Percentiles rank a stretch among this genome's conserved stretches.
Evolutionary conservation across 805 yeast genomes (phyloP).

Genomic region (Suhomyces vadensis): DNA sequence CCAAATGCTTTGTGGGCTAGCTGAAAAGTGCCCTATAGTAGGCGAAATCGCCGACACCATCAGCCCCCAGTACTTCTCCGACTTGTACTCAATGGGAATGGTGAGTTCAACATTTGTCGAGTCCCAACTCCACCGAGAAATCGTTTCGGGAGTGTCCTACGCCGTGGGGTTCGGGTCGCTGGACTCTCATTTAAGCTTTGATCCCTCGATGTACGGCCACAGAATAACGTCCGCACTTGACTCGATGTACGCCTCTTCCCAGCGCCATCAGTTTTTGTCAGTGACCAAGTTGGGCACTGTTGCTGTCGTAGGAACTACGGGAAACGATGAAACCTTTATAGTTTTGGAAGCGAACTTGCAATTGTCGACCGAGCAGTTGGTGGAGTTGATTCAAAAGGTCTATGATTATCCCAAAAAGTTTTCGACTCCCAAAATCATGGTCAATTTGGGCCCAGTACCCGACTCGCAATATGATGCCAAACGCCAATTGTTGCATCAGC

Average conservation of each 20-base stretch:
- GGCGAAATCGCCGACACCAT: conserved; percentile 49
- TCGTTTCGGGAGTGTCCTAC: conserved; percentile 51
- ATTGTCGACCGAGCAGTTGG: conserved; percentile 13
- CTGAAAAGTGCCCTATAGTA: conserved; percentile 45
- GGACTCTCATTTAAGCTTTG: conserved; percentile 15
- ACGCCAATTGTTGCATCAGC: conserved; percentile 10
- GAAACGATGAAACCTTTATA: conserved; percentile 52
- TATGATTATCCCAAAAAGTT: conserved; percentile 17
- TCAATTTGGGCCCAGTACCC: conserved; percentile 30
- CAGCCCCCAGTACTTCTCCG: conserved; percentile 52
- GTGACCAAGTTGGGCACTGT: conserved; percentile 50
- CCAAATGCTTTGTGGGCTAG: conserved; percentile 39
- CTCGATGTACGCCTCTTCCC: conserved; percentile 45
- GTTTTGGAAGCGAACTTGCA: conserved; percentile 30
- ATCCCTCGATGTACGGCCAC: conserved; percentile 24
- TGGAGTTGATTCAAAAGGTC: conserved; percentile 14
- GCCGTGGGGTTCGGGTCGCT: conserved; percentile 48
- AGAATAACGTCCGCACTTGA: conserved; percentile 42
- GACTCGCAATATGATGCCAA: conserved; percentile 17
- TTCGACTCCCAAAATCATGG: conserved; percentile 24
- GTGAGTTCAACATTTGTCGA: conserved; percentile 46
- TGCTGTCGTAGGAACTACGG: conserved; percentile 50
- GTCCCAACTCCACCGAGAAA: conserved; percentile 51
- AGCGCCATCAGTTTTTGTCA: conserved; percentile 49
- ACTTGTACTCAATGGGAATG: conserved; percentile 46